These are phyloP conservation scores for Saturnispora saitoi DNA, from an alignment of 805 yeast species.

Conservation along the genomic window DNA sequence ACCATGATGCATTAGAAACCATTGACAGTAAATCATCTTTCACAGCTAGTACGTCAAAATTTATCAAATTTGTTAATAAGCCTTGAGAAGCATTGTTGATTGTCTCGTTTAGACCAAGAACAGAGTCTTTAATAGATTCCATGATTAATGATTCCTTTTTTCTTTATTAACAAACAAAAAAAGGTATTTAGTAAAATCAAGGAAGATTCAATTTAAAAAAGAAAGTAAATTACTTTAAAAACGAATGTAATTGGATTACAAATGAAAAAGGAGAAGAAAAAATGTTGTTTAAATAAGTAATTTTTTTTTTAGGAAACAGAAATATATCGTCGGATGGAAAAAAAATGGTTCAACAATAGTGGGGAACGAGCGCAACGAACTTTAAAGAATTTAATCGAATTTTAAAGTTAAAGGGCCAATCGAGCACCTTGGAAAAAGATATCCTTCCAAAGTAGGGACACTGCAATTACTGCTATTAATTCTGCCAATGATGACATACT, in stretches of 20 bases:
- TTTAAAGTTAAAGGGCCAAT: background rate
- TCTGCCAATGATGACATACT: no score
- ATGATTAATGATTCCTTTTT: conserved; percentile 4
- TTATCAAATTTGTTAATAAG: background rate
- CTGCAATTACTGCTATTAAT: no score
- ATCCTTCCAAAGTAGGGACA: background rate
- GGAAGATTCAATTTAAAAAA: background rate
- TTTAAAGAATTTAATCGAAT: background rate
- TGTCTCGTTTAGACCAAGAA: conserved; percentile 7
- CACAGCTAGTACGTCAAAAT: background rate
- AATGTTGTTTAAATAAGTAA: background rate
- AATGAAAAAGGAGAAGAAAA: background rate
- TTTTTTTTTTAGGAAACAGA: background rate
- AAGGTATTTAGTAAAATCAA: background rate
- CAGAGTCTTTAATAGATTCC: conserved; percentile 18
- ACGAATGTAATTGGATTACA: background rate
- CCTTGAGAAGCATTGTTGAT: background rate
- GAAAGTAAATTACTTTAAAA: background rate
- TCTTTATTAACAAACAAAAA: background rate
- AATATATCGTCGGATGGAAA: background rate
- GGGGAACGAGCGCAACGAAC: conserved; percentile 10
- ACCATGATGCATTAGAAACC: conserved; percentile 34
- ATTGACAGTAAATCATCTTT: background rate
- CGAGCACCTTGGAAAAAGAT: background rate
- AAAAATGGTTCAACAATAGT: conserved; percentile 9